A percentile compares a stretch with the other conserved stretches of the same genome.
Evolutionary conservation across 805 yeast genomes (phyloP).

Genomic region (Ogataea chonburiensis): DNA sequence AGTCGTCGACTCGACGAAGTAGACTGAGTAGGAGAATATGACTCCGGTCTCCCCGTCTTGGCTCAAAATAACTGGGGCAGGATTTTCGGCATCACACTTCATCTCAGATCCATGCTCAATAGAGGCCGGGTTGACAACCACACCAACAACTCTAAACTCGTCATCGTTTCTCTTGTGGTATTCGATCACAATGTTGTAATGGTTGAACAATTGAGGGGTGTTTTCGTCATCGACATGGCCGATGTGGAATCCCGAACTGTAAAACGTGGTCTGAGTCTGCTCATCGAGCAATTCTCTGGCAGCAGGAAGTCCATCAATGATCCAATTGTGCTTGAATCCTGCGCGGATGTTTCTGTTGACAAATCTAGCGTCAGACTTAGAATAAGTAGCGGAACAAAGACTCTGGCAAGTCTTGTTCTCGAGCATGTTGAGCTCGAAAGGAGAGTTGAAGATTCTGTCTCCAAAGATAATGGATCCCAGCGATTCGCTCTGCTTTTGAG

Average conservation of each 20-base stretch:
- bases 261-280: constrained; percentile 60
- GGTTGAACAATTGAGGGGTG: constrained; percentile 69
- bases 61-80: constrained; percentile 46
- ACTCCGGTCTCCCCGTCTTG: constrained; percentile 56
- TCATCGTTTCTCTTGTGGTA: constrained; percentile 73
- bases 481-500: constrained; percentile 76
- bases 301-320: constrained; percentile 92
- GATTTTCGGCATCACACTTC: constrained; percentile 19
- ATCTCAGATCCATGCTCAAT: constrained; percentile 22
- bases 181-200: constrained; percentile 74
- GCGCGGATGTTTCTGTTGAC: constrained; percentile 77
- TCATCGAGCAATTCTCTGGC: constrained; percentile 61
- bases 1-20: constrained; percentile 65
- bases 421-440: constrained; percentile 78
- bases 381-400: constrained; percentile 64
- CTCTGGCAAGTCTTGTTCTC: constrained; percentile 63
- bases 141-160: constrained; percentile 87
- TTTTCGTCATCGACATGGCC: constrained; percentile 62
- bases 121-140: constrained; percentile 71
- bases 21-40: constrained; percentile 81
- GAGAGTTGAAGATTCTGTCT: constrained; percentile 91
- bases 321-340: constrained; percentile 88
- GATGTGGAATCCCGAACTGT: constrained; percentile 78
- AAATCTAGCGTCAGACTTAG: constrained; percentile 66
- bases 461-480: constrained; percentile 93